Conservation (phyloP, 2,329 filamentous ascomycete genomes). For the Aspergillus ochraceoroseus region DNA sequence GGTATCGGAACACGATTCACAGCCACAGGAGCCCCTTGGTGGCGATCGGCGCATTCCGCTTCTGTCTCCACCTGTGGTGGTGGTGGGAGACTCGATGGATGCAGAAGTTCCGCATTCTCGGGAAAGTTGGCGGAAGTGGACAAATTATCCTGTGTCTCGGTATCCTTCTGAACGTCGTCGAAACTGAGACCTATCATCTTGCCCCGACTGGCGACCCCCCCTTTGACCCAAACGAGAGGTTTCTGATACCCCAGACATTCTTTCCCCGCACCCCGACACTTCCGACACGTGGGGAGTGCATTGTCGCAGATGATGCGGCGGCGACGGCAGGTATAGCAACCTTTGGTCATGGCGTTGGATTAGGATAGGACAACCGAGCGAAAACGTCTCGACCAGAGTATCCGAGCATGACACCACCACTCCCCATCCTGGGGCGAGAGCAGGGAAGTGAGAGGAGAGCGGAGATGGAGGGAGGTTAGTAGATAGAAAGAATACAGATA, state of each 20-base stretch:
- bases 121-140: background rate
- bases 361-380: slow-evolving; percentile 4
- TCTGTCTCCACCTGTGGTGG: background rate
- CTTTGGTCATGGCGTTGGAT: slow-evolving; percentile 35
- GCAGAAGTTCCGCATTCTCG: background rate
- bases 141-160: background rate
- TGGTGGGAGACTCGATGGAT: background rate
- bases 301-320: slow-evolving; percentile 44
- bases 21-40: slow-evolving; percentile 4
- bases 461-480: background rate
- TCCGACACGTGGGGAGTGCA: slow-evolving; percentile 41
- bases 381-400: slow-evolving; percentile 15
- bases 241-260: slow-evolving; percentile 44
- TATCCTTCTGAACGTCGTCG: slow-evolving; percentile 34
- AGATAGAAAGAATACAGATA: background rate
- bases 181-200: slow-evolving; percentile 53
- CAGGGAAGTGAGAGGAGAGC: background rate
- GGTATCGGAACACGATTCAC: slow-evolving; percentile 31
- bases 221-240: slow-evolving; percentile 42
- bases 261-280: slow-evolving; percentile 42
- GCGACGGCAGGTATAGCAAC: slow-evolving; percentile 44
- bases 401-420: slow-evolving; percentile 17
- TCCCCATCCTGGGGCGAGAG: slow-evolving; percentile 18
- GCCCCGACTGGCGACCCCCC: slow-evolving; percentile 43
- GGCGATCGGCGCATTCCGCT: slow-evolving; percentile 1